Percentiles rank a stretch among this genome's conserved stretches.
These are phyloP conservation scores for Mucor mucedo DNA, from an alignment of 371 early-diverging fungal species.

Conservation along the genomic window DNA sequence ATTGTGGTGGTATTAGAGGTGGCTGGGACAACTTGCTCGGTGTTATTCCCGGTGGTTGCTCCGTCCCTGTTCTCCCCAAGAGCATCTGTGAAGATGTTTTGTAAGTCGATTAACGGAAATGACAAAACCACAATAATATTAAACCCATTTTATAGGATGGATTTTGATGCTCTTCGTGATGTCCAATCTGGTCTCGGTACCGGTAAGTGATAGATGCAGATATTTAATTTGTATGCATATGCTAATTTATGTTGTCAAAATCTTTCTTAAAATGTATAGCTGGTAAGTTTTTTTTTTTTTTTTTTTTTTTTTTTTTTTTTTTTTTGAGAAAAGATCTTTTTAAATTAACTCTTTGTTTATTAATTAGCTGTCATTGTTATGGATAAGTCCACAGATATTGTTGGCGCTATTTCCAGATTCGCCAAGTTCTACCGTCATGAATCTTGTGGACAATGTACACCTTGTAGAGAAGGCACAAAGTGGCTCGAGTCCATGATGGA, in stretches of 20 bases:
- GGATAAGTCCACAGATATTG: conserved; percentile 94
- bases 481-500: conserved; percentile 97
- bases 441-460: conserved; percentile 98
- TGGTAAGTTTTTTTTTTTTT: conserved; percentile 27
- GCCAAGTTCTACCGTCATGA: conserved; percentile 96
- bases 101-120: conserved; percentile 30
- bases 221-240: neutral
- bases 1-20: conserved; percentile 96
- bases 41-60: conserved; percentile 97
- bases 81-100: conserved; percentile 88
- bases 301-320: too few species aligned
- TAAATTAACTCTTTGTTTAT: neutral
- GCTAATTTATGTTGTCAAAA: neutral
- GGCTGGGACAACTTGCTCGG: conserved; percentile 99
- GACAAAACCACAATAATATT: neutral
- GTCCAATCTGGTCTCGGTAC: conserved; percentile 94
- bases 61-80: conserved; percentile 92
- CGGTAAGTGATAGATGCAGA: conserved; percentile 47
- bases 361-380: conserved; percentile 90
- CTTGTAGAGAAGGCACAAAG: conserved; percentile 96
- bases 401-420: conserved; percentile 90
- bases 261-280: conserved; percentile 16
- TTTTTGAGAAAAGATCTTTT: neutral
- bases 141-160: conserved; percentile 69
- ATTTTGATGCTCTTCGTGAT: conserved; percentile 96